Evolutionary conservation across 495 filamentous ascomycete genomes (phyloP), one percentile per base, ranked within the genome.

Genomic region (Hypoxylon fragiforme): DNA sequence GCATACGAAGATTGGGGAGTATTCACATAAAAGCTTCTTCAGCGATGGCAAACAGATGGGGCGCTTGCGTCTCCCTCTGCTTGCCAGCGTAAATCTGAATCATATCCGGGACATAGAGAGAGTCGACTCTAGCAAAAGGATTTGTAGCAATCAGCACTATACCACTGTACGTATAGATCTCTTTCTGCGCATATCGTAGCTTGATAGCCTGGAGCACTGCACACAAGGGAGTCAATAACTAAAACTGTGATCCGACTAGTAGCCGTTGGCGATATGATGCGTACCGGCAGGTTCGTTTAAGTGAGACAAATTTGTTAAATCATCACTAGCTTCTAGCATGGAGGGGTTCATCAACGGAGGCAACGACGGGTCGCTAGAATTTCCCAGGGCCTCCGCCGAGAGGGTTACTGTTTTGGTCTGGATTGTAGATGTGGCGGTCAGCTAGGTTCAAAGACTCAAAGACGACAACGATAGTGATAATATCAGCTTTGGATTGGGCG

Each of bases 131-230:
- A 38, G 95, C 94, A 63, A 99, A 99, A 7, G 94, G 94, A 75
- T 99, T 99, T 37, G 94, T 97, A 44, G 94, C 94, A 72, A 99
- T 99, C 60, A 99, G 76, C 47, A 99, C 94, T 67, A 99, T 99
- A 63, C 94, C 94, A 71, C 89, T 95, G 77, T 99, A 99, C 66
- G 94, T 99, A 80, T 99, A 99, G 64, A 99, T 99, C 66, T 99
- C 94, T 68, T 97, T 97, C 69, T 99, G 95, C 48, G 88, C 84
- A 78, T 99, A 99, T 72, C 94, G 90, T 63, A 99, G 84, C 66
- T 90, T 91, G 67, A 99, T 99, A 19, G 94, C 94, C 79, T 99
- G 94, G 24, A 99, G 73, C 44, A 99, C 94, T 97, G 62, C 54
- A 49, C 16, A 24, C 21, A 46, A 43, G 45, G 34, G 15, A 14